phyloP scores from a whole-genome alignment of 139 green algal species.

The Picochlorum sp. region DNA sequence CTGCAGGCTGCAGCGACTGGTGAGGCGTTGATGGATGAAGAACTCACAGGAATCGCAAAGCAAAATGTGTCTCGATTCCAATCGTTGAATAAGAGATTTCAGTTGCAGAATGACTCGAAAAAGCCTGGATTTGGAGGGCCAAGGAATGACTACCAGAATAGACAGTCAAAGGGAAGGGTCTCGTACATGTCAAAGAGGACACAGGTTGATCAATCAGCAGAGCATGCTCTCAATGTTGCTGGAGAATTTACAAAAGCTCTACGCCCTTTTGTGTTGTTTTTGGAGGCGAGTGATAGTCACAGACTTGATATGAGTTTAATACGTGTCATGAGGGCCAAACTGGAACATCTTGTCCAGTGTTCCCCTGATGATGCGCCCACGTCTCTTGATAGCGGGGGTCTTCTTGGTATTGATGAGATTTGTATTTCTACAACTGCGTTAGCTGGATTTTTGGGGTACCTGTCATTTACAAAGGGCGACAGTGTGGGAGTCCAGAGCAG shows the following conservation, averaged over 20 bases:
- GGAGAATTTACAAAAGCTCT: constrained; percentile 42
- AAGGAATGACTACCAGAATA: background rate
- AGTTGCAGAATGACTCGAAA: constrained; percentile 4
- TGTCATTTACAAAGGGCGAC: constrained; percentile 26
- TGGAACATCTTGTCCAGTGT: constrained; percentile 15
- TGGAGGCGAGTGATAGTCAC: constrained; percentile 49
- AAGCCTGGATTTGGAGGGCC: background rate
- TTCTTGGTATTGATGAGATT: constrained; percentile 24
- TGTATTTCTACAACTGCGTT: constrained; percentile 30
- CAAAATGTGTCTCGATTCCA: constrained; percentile 44
- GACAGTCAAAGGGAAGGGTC: background rate
- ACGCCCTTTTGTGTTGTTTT: constrained; percentile 47
- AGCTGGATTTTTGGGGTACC: constrained; percentile 44
- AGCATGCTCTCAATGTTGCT: constrained; percentile 7
- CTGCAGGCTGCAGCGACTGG: constrained; percentile 58
- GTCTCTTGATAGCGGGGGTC: background rate
- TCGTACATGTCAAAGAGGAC: background rate
- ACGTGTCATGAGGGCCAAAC: constrained; percentile 32
- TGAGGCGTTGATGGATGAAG: constrained; percentile 37
- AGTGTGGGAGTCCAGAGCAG: background rate
- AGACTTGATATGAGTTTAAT: constrained; percentile 28
- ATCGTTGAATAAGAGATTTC: constrained; percentile 47
- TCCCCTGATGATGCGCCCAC: background rate
- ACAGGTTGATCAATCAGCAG: background rate
- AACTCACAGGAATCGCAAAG: constrained; percentile 44